These are phyloP conservation scores for Neopestalotiopsis sp. DNA, from an alignment of 2,329 filamentous ascomycete species.

Conservation along the genomic window DNA sequence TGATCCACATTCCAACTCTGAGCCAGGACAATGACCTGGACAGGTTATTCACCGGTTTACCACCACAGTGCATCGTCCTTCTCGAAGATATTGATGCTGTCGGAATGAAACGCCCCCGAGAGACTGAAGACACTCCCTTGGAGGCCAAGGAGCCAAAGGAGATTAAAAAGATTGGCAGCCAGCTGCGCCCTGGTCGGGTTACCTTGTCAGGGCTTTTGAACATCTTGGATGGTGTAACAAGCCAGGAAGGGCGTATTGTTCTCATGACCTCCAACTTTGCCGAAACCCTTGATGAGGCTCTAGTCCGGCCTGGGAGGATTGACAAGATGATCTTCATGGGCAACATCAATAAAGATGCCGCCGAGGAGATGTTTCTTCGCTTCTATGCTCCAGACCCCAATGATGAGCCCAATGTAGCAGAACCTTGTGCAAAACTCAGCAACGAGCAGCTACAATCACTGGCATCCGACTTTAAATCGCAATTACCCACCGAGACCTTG, in stretches of 20 bases:
- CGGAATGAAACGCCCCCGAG: constrained; percentile 48
- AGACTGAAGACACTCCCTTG: constrained; percentile 23
- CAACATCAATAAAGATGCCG: constrained; percentile 31
- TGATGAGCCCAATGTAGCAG: constrained; percentile 25
- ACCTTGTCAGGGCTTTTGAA: constrained; percentile 72
- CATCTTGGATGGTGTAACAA: constrained; percentile 68
- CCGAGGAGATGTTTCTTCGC: constrained; percentile 30
- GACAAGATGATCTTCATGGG: constrained; percentile 72
- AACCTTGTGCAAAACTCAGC: constrained; percentile 22
- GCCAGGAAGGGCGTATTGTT: constrained; percentile 71
- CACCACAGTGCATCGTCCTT: constrained; percentile 50
- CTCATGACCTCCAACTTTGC: constrained; percentile 75
- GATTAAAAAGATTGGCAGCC: not conserved
- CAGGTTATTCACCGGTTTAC: constrained; percentile 38
- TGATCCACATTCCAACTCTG: constrained; percentile 67
- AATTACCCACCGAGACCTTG: constrained; percentile 29
- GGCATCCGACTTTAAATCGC: constrained; percentile 18
- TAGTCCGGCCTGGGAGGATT: constrained; percentile 70
- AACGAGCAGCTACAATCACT: constrained; percentile 22
- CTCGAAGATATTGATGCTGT: constrained; percentile 63
- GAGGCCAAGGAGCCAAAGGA: not conserved
- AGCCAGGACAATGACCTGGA: constrained; percentile 35
- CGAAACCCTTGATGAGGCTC: constrained; percentile 68
- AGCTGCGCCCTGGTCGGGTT: constrained; percentile 69
- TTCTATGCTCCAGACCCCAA: constrained; percentile 29